Evolutionary conservation across 352 stramenopile genomes (phyloP).

Genomic region (Phytophthora pseudosyringae): DNA sequence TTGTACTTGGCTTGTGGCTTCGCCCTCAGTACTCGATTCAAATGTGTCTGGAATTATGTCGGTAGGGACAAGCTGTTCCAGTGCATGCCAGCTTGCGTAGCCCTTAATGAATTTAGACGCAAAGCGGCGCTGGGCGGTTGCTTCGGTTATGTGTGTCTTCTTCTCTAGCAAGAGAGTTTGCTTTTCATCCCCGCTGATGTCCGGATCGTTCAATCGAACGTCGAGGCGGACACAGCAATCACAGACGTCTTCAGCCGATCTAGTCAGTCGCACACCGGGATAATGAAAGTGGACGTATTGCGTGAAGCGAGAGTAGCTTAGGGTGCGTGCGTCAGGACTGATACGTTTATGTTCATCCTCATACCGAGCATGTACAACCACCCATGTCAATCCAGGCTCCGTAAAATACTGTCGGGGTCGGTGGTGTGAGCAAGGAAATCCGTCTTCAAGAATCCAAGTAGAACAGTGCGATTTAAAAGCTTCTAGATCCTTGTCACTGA

Average conservation of each 20-base stretch:
- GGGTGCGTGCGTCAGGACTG: background rate
- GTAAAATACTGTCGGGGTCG: background rate
- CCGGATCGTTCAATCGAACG: slow-evolving; percentile 8
- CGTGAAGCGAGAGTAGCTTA: slow-evolving; percentile 20
- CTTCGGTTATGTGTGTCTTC: slow-evolving; percentile 8
- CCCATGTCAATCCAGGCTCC: background rate
- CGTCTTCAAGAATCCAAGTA: background rate
- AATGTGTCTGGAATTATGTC: background rate
- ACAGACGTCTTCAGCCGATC: slow-evolving; percentile 16
- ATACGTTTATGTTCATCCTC: too few species aligned
- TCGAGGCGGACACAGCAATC: slow-evolving; percentile 16
- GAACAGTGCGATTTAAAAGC: background rate
- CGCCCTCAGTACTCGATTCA: background rate
- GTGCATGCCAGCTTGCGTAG: too few species aligned
- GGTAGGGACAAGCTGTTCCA: too few species aligned
- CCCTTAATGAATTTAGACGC: too few species aligned
- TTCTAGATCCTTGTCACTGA: background rate
- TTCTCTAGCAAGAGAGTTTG: slow-evolving; percentile 12
- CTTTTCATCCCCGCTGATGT: slow-evolving; percentile 1
- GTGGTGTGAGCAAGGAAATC: background rate
- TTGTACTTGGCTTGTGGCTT: too few species aligned
- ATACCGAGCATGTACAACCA: background rate
- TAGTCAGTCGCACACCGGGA: slow-evolving; percentile 9
- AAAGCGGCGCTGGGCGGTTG: slow-evolving; percentile 5
- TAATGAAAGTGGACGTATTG: slow-evolving; percentile 20